These are phyloP conservation scores for Exophiala viscosa DNA, from an alignment of 2,329 filamentous ascomycete species.

Conservation along the genomic window DNA sequence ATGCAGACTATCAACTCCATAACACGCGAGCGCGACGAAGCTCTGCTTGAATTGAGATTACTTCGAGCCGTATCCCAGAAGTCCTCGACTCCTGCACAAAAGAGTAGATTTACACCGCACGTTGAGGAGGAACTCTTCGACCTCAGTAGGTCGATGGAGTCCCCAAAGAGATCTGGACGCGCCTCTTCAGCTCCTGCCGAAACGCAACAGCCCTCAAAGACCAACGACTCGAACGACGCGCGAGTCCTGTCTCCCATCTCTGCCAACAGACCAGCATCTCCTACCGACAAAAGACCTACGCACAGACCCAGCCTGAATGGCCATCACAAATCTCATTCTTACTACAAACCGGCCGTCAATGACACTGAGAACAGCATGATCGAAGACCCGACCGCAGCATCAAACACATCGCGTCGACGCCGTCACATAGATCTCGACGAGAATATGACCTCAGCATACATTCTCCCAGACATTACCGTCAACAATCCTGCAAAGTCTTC, in stretches of 20 bases:
- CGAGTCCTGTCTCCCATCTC: constrained; percentile 22
- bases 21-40: constrained; percentile 28
- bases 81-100: constrained; percentile 16
- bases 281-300: constrained; percentile 12
- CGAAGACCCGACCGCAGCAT: constrained; percentile 34
- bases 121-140: constrained; percentile 29
- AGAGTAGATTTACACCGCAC: constrained; percentile 11
- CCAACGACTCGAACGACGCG: constrained; percentile 25
- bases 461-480: constrained; percentile 61
- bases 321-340: constrained; percentile 9
- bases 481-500: constrained; percentile 29
- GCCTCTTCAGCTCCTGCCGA: constrained; percentile 9
- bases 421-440: constrained; percentile 45
- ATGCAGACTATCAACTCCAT: constrained; percentile 27
- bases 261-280: constrained; percentile 11
- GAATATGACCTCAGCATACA: constrained; percentile 63
- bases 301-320: constrained; percentile 6
- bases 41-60: constrained; percentile 25
- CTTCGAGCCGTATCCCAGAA: constrained; percentile 22
- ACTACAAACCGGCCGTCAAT: constrained; percentile 20
- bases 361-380: constrained; percentile 27
- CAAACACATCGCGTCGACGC: constrained; percentile 49
- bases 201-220: constrained; percentile 16
- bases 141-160: constrained; percentile 25
- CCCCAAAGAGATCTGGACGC: constrained; percentile 17